These are phyloP conservation scores for Erythrobasidium yunnanense DNA, from an alignment of 768 basidiomycete species.

Conservation along the genomic window DNA sequence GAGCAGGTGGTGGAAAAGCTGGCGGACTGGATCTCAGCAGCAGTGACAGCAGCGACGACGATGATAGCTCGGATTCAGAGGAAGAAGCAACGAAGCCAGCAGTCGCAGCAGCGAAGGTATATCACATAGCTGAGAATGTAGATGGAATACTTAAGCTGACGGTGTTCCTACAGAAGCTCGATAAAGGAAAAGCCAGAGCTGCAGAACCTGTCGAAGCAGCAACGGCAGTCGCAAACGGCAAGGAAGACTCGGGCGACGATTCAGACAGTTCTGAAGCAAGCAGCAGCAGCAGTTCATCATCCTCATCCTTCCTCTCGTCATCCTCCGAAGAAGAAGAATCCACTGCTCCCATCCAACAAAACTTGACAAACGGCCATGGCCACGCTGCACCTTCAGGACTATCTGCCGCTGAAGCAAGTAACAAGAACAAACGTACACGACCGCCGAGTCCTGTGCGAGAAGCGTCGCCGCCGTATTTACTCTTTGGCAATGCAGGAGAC, in stretches of 20 bases:
- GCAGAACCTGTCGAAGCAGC: constrained; percentile 3
- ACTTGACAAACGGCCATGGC: background rate
- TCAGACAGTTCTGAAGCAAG: background rate
- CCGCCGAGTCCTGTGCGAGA: background rate
- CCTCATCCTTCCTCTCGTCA: constrained; percentile 8
- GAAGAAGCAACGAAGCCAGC: background rate
- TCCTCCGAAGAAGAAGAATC: constrained; percentile 17
- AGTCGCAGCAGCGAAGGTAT: background rate
- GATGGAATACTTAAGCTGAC: background rate
- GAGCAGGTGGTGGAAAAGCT: background rate
- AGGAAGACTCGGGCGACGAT: background rate
- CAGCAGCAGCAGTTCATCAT: background rate
- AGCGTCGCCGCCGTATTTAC: constrained; percentile 14
- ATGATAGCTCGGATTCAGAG: background rate
- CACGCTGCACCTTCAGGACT: background rate
- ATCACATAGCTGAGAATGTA: background rate
- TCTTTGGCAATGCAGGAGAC: constrained; percentile 8
- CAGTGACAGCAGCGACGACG: background rate
- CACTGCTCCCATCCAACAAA: background rate
- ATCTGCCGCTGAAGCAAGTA: background rate
- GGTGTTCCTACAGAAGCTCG: background rate
- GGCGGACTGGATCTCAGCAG: background rate
- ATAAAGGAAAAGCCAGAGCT: background rate
- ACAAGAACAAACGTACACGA: background rate
- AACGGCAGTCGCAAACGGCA: background rate